Conservation (phyloP, 2,329 filamentous ascomycete genomes). For the Ophiosphaerella korrae region DNA sequence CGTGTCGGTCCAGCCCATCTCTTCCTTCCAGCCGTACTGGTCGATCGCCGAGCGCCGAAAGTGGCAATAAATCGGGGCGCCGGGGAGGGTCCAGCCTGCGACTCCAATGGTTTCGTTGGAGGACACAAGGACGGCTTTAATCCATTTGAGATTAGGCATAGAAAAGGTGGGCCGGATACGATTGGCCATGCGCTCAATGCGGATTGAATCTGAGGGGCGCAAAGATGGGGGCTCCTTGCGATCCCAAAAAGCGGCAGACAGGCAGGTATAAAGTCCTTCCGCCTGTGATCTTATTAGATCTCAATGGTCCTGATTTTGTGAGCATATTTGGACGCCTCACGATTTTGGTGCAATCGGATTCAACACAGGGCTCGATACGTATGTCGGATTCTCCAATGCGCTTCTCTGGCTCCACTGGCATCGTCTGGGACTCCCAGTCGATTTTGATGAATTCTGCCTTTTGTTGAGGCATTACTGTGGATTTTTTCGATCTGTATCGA, state of each 20-base stretch:
- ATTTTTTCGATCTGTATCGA: too few relatives aligned
- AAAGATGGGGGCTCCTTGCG: constrained; percentile 26
- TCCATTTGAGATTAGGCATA: constrained; percentile 21
- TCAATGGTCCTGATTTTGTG: neutral
- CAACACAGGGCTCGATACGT: constrained; percentile 19
- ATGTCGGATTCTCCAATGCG: constrained; percentile 26
- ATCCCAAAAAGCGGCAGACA: constrained; percentile 25
- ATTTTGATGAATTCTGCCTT: constrained; percentile 25
- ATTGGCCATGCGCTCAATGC: constrained; percentile 24
- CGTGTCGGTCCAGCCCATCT: constrained; percentile 27
- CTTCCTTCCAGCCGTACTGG: constrained; percentile 26
- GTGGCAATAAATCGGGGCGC: constrained; percentile 22
- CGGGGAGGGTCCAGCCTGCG: constrained; percentile 35
- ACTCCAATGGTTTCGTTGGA: constrained; percentile 28
- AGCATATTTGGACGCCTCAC: constrained; percentile 8
- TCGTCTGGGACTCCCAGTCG: constrained; percentile 17
- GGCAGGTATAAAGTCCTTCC: constrained; percentile 34
- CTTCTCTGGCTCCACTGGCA: constrained; percentile 22
- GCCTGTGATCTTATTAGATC: constrained; percentile 20
- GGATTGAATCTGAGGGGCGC: constrained; percentile 11
- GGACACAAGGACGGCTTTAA: constrained; percentile 33
- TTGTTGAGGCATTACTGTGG: constrained; percentile 13
- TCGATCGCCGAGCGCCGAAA: constrained; percentile 24
- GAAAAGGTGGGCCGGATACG: constrained; percentile 26
- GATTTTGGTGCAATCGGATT: constrained; percentile 22